Percentiles rank a stretch among this genome's conserved stretches.
Evolutionary conservation across 2,329 filamentous ascomycete species (phyloP).

Genomic region (Neoarthrinium moseri): DNA sequence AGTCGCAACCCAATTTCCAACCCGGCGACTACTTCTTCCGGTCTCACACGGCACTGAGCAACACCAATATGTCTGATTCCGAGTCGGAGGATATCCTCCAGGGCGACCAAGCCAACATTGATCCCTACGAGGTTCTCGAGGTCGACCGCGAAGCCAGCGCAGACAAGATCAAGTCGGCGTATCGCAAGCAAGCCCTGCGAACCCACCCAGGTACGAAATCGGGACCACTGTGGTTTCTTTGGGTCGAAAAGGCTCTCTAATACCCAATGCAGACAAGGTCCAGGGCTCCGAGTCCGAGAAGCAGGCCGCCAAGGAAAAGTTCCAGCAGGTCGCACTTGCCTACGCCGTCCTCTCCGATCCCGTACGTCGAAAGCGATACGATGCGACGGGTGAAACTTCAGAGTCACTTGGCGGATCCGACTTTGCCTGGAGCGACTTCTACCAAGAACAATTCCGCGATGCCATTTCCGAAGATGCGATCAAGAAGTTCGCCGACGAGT

Average conservation of each 20-base stretch:
- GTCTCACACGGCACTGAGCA: too few relatives aligned
- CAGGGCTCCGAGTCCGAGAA: constrained; percentile 67
- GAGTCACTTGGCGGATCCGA: constrained; percentile 76
- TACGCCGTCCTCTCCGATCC: constrained; percentile 90
- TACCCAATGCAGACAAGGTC: constrained; percentile 84
- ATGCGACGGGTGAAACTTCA: constrained; percentile 83
- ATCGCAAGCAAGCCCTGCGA: constrained; percentile 85
- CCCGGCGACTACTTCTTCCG: too few relatives aligned
- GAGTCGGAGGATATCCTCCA: constrained; percentile 49
- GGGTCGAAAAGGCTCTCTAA: too few relatives aligned
- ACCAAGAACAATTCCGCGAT: constrained; percentile 77
- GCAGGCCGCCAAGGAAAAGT: constrained; percentile 71
- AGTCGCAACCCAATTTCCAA: too few relatives aligned
- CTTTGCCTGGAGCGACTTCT: constrained; percentile 91
- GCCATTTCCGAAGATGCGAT: constrained; percentile 74
- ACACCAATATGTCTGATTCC: constrained; percentile 29
- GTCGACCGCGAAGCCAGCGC: constrained; percentile 69
- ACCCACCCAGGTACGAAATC: constrained; percentile 76
- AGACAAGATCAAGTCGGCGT: constrained; percentile 84
- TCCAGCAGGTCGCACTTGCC: constrained; percentile 90
- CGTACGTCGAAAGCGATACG: constrained; percentile 79
- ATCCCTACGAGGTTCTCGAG: constrained; percentile 79
- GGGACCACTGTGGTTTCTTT: too few relatives aligned
- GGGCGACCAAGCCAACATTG: constrained; percentile 60
- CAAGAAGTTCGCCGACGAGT: constrained; percentile 70